These are phyloP conservation scores for Houttuynia cordata DNA, from an alignment of 164 flowering plant genomes.

Conservation along the genomic window DNA sequence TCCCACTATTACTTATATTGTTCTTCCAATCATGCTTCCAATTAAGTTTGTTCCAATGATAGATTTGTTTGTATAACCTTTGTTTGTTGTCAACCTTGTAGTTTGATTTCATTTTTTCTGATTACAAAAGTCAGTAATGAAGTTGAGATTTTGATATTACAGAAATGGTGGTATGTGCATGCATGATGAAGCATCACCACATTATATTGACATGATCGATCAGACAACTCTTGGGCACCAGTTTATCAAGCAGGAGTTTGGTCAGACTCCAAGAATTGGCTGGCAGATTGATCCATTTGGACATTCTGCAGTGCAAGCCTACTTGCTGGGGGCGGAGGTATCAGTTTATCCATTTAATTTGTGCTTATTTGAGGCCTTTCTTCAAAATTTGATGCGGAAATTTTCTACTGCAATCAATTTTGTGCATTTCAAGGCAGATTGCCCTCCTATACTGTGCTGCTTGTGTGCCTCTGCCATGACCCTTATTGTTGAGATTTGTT, in stretches of 20 bases:
- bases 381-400: background rate
- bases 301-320: constrained; percentile 91
- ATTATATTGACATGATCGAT: constrained; percentile 93
- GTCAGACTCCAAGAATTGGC: constrained; percentile 66
- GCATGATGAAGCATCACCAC: constrained; percentile 86
- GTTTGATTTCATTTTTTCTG: background rate
- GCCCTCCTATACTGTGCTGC: background rate
- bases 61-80: background rate
- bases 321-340: constrained; percentile 87
- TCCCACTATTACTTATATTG: background rate
- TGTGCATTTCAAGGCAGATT: too few species aligned
- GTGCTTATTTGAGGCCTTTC: background rate
- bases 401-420: too few species aligned
- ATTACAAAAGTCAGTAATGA: background rate
- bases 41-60: background rate
- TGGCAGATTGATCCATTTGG: constrained; percentile 99
- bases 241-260: constrained; percentile 50
- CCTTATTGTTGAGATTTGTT: background rate
- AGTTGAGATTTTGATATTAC: background rate
- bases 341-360: background rate
- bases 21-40: background rate
- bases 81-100: background rate
- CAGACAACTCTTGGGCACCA: constrained; percentile 84
- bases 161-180: constrained; percentile 91
- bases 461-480: background rate